Conservation (phyloP, 2,329 filamentous ascomycete species). For the Passalora sequoiae region DNA sequence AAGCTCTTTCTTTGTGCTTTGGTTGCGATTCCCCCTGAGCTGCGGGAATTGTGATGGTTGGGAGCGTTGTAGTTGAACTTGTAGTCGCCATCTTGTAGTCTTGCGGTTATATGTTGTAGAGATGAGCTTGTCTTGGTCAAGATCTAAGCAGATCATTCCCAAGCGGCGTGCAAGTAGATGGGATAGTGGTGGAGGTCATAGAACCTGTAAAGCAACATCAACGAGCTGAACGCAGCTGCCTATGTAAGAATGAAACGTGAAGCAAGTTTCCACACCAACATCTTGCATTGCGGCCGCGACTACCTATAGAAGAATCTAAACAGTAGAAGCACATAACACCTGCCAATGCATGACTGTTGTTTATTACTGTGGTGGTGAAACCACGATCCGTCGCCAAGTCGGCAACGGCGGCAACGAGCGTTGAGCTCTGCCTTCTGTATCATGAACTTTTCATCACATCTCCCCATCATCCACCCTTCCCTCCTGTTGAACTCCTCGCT, state of each 20-base stretch:
- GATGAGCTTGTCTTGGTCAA: not conserved
- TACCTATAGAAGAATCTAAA: not conserved
- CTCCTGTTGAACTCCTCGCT: conserved; percentile 32
- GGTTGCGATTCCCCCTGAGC: not conserved
- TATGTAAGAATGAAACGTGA: too few relatives aligned
- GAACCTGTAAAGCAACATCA: too few relatives aligned
- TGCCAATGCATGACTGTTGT: conserved; percentile 7
- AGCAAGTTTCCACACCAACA: not conserved
- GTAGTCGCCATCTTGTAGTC: not conserved
- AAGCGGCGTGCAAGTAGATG: too few relatives aligned
- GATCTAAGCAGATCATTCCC: not conserved
- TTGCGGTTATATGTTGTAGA: not conserved
- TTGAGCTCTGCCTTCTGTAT: conserved; percentile 26
- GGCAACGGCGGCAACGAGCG: conserved; percentile 19
- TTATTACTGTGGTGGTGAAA: conserved; percentile 3
- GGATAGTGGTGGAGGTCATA: too few relatives aligned
- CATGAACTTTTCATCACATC: conserved; percentile 21
- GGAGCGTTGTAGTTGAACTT: not conserved
- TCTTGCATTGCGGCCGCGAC: conserved; percentile 2
- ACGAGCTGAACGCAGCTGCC: too few relatives aligned
- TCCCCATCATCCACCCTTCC: conserved; percentile 14
- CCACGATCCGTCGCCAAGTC: conserved; percentile 1
- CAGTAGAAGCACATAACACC: conserved; percentile 7
- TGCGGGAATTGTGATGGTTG: too few relatives aligned
- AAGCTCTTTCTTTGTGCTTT: not conserved